Percentiles rank a stretch among this genome's conserved stretches.
These are phyloP conservation scores for Lodderomyces orthopsilosis DNA, from an alignment of 1,139 yeast species.

Conservation along the genomic window DNA sequence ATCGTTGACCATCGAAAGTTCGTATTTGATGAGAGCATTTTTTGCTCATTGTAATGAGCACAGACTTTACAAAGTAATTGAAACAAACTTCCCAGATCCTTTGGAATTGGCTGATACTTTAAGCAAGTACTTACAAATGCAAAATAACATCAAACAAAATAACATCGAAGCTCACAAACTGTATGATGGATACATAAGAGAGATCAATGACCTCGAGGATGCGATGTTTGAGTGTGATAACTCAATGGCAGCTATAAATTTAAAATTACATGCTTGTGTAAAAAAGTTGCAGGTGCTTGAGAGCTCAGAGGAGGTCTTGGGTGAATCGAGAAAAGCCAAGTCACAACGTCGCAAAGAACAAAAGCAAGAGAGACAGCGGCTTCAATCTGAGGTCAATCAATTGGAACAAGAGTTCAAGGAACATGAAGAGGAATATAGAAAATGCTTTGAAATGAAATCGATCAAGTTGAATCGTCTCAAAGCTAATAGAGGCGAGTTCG, in stretches of 20 bases:
- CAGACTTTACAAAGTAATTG: conserved; percentile 56
- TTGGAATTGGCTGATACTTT: conserved; percentile 63
- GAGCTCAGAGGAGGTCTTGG: neutral
- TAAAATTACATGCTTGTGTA: neutral
- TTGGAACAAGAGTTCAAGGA: conserved; percentile 5
- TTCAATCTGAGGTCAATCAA: conserved; percentile 2
- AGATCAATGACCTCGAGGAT: conserved; percentile 1
- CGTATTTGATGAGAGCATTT: conserved; percentile 68
- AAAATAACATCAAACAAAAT: neutral
- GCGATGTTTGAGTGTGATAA: conserved; percentile 1
- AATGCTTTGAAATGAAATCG: neutral
- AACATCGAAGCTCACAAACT: neutral
- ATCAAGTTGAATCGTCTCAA: conserved; percentile 1
- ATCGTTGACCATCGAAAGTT: conserved; percentile 68
- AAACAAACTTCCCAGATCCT: conserved; percentile 77
- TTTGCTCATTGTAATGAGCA: conserved; percentile 61
- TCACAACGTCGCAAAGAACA: conserved; percentile 2
- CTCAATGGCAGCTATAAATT: neutral
- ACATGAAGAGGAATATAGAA: neutral
- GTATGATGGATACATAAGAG: neutral
- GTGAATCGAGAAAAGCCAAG: conserved; percentile 1
- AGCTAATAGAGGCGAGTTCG: conserved; percentile 14
- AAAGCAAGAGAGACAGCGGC: neutral
- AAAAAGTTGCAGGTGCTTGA: conserved; percentile 2
- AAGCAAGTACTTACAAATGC: conserved; percentile 47